Percentiles rank a stretch among this genome's conserved stretches.
Evolutionary conservation across 768 basidiomycete genomes (phyloP).

Genomic region (Leccinum variicolor): DNA sequence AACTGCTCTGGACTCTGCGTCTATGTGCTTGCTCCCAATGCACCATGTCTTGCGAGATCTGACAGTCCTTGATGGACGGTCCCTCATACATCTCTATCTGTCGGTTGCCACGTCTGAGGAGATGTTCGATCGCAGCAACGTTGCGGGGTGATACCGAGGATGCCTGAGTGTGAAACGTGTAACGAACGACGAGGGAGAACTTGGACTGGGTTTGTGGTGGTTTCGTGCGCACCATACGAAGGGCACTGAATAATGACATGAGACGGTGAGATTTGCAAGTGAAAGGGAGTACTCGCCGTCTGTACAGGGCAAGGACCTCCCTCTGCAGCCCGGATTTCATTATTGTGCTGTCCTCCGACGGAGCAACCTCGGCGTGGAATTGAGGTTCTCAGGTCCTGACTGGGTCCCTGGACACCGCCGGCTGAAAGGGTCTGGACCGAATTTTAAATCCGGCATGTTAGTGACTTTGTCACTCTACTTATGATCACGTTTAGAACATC

Average conservation of each 20-base stretch:
- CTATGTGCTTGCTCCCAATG: conserved; percentile 50
- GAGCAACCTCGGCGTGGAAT: not conserved
- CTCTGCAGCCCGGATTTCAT: conserved; percentile 49
- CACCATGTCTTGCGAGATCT: conserved; percentile 67
- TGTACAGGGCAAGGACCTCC: conserved; percentile 51
- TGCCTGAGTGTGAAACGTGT: conserved; percentile 66
- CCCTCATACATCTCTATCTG: conserved; percentile 73
- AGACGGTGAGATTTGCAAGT: not conserved
- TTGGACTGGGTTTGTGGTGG: conserved; percentile 56
- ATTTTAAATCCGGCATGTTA: not conserved
- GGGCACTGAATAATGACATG: conserved; percentile 47
- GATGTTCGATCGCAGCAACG: conserved; percentile 68
- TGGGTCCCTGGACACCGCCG: conserved; percentile 22
- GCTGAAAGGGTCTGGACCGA: conserved; percentile 6
- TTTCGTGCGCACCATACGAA: conserved; percentile 72
- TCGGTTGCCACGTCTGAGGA: conserved; percentile 63
- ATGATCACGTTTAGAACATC: conserved; percentile 18
- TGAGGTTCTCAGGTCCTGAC: conserved; percentile 6
- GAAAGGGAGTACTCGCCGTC: conserved; percentile 40
- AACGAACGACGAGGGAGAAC: conserved; percentile 66
- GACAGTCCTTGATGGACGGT: conserved; percentile 66
- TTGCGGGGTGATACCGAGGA: conserved; percentile 59
- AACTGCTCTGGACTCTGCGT: conserved; percentile 8
- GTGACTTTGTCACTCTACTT: not conserved
- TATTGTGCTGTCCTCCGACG: not conserved